Evolutionary conservation across 2,329 filamentous ascomycete species (phyloP), one percentile per base, ranked within the genome.

Genomic region (Fonsecaea pedrosoi): DNA sequence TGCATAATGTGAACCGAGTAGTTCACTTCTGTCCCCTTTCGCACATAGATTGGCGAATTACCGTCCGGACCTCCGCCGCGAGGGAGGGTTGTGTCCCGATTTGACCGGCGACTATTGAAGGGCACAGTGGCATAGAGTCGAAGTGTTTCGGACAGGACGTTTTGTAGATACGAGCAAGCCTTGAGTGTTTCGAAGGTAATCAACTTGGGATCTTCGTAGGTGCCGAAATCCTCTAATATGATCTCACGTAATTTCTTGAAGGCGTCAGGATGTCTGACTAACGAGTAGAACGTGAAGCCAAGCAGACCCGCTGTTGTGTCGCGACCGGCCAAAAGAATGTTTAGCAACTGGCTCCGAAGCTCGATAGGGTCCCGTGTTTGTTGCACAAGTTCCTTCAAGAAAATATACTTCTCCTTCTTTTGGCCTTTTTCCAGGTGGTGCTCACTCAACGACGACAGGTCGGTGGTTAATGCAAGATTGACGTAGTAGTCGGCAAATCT

Each of bases 31-130:
- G 78, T 78, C 15, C 82, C 83, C 62, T 82, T 81, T 21, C 75
- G 76, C 2, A 86, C 77, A 30, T 74, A 72, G 8, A 78, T 70
- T 10, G 75, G 76, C 1, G 70, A 67, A 1, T 72, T 65, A 4
- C 72, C 73, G 75, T 90, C 85, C 1, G 85, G 82, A 0, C 90
- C 90, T 68, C 89, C 90, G 68, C 90, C 80, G 3, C 70, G 70
- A 1, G 81, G 81, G 35, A 84, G 73, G 10, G 77, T 79, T 1
- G 82, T 84, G 68, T 81, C 79, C 15, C 71, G 72, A 18, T 75
- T 64, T 5, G 80, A 79, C 4, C 73, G 67, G 62, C 81, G 78
- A 55, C 76, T 75, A 73, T 84, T 84, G 66, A 79, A 73, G 0
- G 83, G 82, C 3, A 84, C 81, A 0, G 78, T 75, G 0, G 83